Base-by-base conservation (phyloP, 306 rosid species). In the Heteromeles arbutifolia region DNA sequence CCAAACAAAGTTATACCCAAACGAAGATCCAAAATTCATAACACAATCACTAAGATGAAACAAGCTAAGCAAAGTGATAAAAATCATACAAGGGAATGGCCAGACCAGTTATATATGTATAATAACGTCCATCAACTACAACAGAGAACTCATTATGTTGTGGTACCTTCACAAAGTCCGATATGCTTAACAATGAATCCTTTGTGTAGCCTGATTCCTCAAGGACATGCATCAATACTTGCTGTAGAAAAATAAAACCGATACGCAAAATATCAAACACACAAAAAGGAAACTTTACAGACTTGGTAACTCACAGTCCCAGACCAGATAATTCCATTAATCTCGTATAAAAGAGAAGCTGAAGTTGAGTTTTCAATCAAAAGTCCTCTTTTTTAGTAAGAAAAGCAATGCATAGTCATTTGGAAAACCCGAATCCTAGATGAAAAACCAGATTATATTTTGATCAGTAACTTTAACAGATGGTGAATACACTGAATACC, bases 201-300 rank as follows among this genome's bases (percentile, higher is more conserved):
- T 75, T 91, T 75, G 83, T 34, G 79, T 87, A 89, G 74, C 95
- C 95, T 39, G 95, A 88, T 74, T 91, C 97, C 87, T 87, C 95
- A n/a, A 91, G 92, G 69, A 91, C 91, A 58, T 74, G 87, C 70
- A 84, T 75, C 81, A 91, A 78, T 73, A 91, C 95, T 82, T 85
- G 86, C 97, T 91, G 91, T 50, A 75, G 15, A 28, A 50, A 61
- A 61, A 61, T 41, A 9, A 9, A 62, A 52, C 14, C 11, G 13
- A 11, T 39, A 74, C 8, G 18, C 61, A 41, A 24, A 66, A 64
- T 12, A 67, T 31, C n/a, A 75, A 61, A 81, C 31, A 28, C 41
- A 39, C 13, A 28, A 18, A 61, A 8, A 25, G 67, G 66, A 9
- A 29, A 19, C 41, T 63, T 26, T 21, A 15, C 67, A 28, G 32